Evolutionary conservation across 371 early-diverging fungal species (phyloP).

Genomic region (Mucor piriformis): DNA sequence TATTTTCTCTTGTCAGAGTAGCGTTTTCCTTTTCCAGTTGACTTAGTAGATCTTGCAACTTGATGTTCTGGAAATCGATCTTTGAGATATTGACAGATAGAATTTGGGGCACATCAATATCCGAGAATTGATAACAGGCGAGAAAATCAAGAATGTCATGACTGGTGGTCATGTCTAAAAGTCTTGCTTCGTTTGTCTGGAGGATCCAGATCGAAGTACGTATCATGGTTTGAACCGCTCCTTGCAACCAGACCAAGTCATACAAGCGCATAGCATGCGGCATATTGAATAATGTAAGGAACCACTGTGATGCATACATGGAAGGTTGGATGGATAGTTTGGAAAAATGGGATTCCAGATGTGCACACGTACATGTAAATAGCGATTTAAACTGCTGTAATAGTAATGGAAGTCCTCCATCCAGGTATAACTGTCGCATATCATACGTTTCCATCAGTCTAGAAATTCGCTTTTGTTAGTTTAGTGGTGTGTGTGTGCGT

Average conservation of each 20-base stretch:
- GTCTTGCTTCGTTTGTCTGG: constrained; percentile 68
- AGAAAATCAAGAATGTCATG: neutral
- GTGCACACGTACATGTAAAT: constrained; percentile 77
- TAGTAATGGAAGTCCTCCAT: constrained; percentile 76
- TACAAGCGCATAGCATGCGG: constrained; percentile 82
- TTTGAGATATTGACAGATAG: neutral
- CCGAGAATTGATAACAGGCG: neutral
- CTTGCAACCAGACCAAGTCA: constrained; percentile 89
- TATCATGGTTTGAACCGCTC: constrained; percentile 76
- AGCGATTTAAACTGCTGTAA: constrained; percentile 85
- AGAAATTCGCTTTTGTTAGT: constrained; percentile 24
- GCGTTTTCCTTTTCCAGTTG: constrained; percentile 58
- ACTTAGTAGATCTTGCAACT: constrained; percentile 56
- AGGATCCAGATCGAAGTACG: constrained; percentile 81
- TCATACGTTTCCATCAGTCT: constrained; percentile 82
- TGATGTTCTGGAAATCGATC: constrained; percentile 43
- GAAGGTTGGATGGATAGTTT: constrained; percentile 73
- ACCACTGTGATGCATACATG: constrained; percentile 93
- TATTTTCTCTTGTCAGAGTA: constrained; percentile 47
- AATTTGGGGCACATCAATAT: neutral
- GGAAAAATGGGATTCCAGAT: constrained; percentile 70
- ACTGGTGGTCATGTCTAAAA: constrained; percentile 68
- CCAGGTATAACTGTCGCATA: constrained; percentile 79
- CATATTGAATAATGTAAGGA: constrained; percentile 86
- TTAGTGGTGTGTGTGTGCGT: neutral